Conservation (phyloP, 2,329 filamentous ascomycete species). For the Talaromyces sp. region DNA sequence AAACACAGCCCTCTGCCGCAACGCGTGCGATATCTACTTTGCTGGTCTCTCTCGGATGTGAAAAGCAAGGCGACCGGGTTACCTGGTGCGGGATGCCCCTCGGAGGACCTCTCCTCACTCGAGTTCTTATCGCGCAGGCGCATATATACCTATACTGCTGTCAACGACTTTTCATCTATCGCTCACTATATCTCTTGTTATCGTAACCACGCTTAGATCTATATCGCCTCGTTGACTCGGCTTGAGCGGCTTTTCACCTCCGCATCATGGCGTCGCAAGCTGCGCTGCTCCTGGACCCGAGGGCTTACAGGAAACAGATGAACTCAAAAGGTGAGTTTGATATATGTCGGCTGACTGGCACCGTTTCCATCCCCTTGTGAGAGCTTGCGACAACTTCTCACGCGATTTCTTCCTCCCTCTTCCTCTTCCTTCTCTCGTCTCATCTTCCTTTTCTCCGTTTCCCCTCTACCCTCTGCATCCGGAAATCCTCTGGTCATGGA, state of each 20-base stretch:
- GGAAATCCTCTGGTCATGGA: background rate
- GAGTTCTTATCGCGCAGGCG: constrained; percentile 1
- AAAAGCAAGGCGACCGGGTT: background rate
- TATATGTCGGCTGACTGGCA: constrained; percentile 3
- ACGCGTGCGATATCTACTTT: background rate
- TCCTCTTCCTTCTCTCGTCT: background rate
- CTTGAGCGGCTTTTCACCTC: background rate
- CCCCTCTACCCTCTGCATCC: background rate
- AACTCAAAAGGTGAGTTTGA: constrained; percentile 28
- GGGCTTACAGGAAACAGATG: constrained; percentile 32
- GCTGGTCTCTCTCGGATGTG: constrained; percentile 5
- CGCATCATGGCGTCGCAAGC: constrained; percentile 35
- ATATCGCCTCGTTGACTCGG: background rate
- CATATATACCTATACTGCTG: background rate
- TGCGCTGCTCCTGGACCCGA: constrained; percentile 40
- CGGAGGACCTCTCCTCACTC: constrained; percentile 6
- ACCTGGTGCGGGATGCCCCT: constrained; percentile 8
- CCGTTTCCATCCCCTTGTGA: background rate
- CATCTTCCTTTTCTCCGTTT: background rate
- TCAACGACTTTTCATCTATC: background rate
- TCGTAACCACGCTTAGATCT: background rate
- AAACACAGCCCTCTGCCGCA: background rate
- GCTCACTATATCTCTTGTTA: background rate
- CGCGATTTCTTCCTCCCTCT: background rate
- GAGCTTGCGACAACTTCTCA: background rate